Conservation (phyloP, 1,284 basidiomycete genomes). For the Pseudozyma flocculosa region DNA sequence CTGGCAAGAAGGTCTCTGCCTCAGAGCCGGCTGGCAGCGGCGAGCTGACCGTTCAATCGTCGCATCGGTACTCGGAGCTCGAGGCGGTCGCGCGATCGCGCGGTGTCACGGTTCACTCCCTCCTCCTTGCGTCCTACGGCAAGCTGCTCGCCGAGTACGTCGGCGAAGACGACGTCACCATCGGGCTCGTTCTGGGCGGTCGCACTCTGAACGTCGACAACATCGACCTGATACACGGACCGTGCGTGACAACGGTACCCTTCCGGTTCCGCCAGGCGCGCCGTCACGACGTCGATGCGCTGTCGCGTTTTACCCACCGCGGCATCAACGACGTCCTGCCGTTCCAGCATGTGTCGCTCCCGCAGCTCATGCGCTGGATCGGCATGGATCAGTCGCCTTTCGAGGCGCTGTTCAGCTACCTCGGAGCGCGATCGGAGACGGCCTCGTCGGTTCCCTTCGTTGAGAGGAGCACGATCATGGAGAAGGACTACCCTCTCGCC, state of each 20-base stretch:
- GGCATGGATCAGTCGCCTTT: constrained; percentile 25
- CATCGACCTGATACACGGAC: constrained; percentile 44
- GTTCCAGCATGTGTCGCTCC: constrained; percentile 45
- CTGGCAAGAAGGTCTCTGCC: constrained; percentile 11
- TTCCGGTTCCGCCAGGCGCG: constrained; percentile 22
- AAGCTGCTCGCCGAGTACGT: constrained; percentile 35
- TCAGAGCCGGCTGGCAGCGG: neutral
- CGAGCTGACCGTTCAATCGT: constrained; percentile 14
- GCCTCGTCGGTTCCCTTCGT: constrained; percentile 4
- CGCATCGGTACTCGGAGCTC: constrained; percentile 4
- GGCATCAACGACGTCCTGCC: constrained; percentile 22
- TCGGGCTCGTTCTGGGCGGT: constrained; percentile 51
- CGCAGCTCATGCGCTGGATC: constrained; percentile 39
- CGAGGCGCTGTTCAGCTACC: constrained; percentile 47
- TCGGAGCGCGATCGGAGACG: constrained; percentile 9
- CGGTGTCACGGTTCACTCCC: constrained; percentile 39
- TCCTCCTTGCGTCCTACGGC: constrained; percentile 35
- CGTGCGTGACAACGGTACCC: constrained; percentile 50
- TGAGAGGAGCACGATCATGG: constrained; percentile 25
- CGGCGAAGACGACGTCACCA: constrained; percentile 37
- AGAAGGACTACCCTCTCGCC: constrained; percentile 44
- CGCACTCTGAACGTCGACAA: constrained; percentile 25
- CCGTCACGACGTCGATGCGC: neutral
- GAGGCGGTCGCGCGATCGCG: constrained; percentile 16
- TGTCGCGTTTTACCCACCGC: constrained; percentile 10